These are phyloP conservation scores for Nepenthes mirabilis DNA, from an alignment of 148 eudicot genomes.

Conservation along the genomic window DNA sequence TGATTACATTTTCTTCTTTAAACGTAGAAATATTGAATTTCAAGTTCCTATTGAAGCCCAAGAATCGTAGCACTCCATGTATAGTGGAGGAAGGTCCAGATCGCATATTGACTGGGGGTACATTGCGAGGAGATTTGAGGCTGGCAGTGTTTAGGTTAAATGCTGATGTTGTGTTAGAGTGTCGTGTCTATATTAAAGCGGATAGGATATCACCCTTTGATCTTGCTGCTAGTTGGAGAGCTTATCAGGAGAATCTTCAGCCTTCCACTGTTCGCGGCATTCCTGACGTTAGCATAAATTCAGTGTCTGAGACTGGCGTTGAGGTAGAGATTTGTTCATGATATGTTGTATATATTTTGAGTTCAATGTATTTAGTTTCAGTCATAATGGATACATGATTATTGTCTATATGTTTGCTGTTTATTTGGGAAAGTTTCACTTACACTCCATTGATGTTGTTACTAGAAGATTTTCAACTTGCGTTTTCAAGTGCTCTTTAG, in stretches of 20 bases:
- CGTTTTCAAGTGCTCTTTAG: too few relatives aligned
- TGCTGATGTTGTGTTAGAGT: constrained; percentile 50
- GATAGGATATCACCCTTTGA: constrained; percentile 87
- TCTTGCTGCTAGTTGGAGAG: constrained; percentile 98
- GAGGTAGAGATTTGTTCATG: constrained; percentile 38
- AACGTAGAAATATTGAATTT: constrained; percentile 76
- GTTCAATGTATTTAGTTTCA: background rate
- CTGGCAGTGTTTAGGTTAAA: constrained; percentile 60
- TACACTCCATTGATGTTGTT: too few relatives aligned
- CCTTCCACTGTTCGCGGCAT: constrained; percentile 92
- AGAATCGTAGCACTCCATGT: constrained; percentile 40
- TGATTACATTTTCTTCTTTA: background rate
- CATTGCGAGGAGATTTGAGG: constrained; percentile 65
- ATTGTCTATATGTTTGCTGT: too few relatives aligned
- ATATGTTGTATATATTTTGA: background rate
- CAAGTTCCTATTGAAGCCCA: constrained; percentile 85
- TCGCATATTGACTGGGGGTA: constrained; percentile 60
- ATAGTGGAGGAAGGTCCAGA: constrained; percentile 78
- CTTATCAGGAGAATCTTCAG: constrained; percentile 66
- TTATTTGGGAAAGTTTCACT: too few relatives aligned
- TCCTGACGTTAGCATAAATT: constrained; percentile 84
- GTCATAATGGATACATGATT: background rate
- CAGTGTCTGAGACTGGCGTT: constrained; percentile 25
- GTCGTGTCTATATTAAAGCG: constrained; percentile 59
- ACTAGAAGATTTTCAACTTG: too few relatives aligned